A percentile compares a stretch with the other conserved stretches of the same genome.
phyloP scores from a whole-genome alignment of 2,329 filamentous ascomycete genomes.

The Gaeumannomyces sp. region DNA sequence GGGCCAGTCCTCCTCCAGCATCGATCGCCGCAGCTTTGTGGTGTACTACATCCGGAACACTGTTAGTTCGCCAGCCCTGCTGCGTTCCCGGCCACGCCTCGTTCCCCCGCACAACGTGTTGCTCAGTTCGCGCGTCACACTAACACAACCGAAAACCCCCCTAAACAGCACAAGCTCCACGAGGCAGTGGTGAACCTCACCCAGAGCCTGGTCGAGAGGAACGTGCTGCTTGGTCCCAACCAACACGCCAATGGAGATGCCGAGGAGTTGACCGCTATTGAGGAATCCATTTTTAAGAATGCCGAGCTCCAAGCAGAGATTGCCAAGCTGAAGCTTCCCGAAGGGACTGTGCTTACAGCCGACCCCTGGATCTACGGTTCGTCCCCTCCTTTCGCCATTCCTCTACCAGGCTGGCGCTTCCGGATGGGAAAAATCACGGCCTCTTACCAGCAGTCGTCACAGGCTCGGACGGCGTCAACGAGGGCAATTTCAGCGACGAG shows the following conservation, averaged over 20 bases:
- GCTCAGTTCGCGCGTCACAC: no score
- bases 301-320: conserved; percentile 53
- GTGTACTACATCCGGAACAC: conserved; percentile 56
- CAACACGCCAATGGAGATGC: conserved; percentile 53
- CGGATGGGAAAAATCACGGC: no score
- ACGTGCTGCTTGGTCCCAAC: conserved; percentile 52
- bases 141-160: not conserved
- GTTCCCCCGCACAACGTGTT: no score
- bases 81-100: not conserved
- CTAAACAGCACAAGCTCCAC: conserved; percentile 51
- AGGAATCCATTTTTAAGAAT: conserved; percentile 48
- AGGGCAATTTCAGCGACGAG: conserved; percentile 15
- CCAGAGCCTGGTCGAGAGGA: conserved; percentile 43
- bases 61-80: conserved; percentile 32
- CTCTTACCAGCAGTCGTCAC: not conserved
- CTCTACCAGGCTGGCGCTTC: no score
- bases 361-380: conserved; percentile 62
- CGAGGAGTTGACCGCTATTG: conserved; percentile 53
- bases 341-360: conserved; percentile 50
- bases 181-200: conserved; percentile 51
- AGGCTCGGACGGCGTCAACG: conserved; percentile 41
- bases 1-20: conserved; percentile 30
- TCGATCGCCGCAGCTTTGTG: conserved; percentile 46
- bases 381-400: not conserved
- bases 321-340: conserved; percentile 54